Base-by-base conservation (phyloP, 169 alveolate species). In the Plasmodium ovale region DNA sequence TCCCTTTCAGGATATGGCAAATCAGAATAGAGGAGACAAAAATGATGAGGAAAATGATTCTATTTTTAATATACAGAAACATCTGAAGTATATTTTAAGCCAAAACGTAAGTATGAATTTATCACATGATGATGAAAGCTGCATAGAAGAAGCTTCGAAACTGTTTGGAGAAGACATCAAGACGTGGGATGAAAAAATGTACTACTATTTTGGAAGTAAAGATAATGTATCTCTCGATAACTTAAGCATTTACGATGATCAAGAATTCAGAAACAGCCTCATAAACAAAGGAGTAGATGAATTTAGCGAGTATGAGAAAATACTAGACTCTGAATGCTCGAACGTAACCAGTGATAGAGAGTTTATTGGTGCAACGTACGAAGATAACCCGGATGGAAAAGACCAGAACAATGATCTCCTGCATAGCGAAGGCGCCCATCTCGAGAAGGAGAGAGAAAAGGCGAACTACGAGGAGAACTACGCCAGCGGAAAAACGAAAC, bases 171-270 rank as follows among this genome's bases (percentile, higher is more conserved):
- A 79, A 27, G 84, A 79, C 19, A 79, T 79, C 9, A 79, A 53
- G 33, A 65, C 77, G 5, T 79, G 89, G 89, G 67, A 79, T 31
- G 89, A 79, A 51, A 79, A 79, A 79, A 79, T 79, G 89, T 79
- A 79, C 35, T 65, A 79, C 44, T 79, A 79, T 35, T 79, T 79
- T 64, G 89, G 89, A 9, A 70, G 74, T 16, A 62, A 39, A 29
- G 89, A 79, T 10, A 51, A 51, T 16, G 53, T 79, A 29, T 39
- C 82, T 19, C 49, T 79, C 6, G 89, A 79, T 10, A 70, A 70
- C 16, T 47, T 79, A 56, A 44, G 47, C 7, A 65, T 79, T 51
- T 79, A 79, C 65, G 89, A 79, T 51, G 59, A 79, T 5, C 44
- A 79, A n/a, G 89, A 79, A 31, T 79, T 65, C 27, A 79, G 44